These are phyloP conservation scores for Plasmodium relictum DNA, from an alignment of 169 alveolate species.

Conservation along the genomic window DNA sequence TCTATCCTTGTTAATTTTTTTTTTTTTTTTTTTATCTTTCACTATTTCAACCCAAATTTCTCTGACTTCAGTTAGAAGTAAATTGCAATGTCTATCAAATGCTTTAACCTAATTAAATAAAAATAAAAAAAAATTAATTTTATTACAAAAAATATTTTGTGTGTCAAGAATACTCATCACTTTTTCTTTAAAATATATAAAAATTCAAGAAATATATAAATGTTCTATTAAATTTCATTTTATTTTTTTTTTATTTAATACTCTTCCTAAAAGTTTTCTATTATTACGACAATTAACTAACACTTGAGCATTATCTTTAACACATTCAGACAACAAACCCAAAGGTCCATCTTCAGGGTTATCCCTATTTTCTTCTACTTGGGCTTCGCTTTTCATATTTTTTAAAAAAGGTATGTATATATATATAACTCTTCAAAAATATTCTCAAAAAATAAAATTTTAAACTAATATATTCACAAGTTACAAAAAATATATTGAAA, in stretches of 20 bases:
- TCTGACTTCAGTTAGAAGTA: conserved; percentile 96
- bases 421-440: neutral
- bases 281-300: conserved; percentile 97
- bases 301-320: conserved; percentile 96
- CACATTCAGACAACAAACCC: conserved; percentile 95
- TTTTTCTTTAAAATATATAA: no score
- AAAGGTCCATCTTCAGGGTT: conserved; percentile 97
- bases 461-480: no score
- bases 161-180: no score
- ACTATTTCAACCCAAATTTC: conserved; percentile 98
- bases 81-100: conserved; percentile 98
- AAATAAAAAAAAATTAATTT: neutral
- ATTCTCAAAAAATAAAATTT: neutral
- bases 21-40: conserved; percentile 92
- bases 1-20: conserved; percentile 95
- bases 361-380: conserved; percentile 84
- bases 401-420: neutral
- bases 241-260: conserved; percentile 71
- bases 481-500: no score
- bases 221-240: no score
- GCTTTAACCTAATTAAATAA: conserved; percentile 90
- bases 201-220: no score
- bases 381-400: conserved; percentile 53
- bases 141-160: no score
- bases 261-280: conserved; percentile 97